Base-by-base conservation (phyloP, 192 early-diverging fungal species). In the Backusella mclennaniae region DNA sequence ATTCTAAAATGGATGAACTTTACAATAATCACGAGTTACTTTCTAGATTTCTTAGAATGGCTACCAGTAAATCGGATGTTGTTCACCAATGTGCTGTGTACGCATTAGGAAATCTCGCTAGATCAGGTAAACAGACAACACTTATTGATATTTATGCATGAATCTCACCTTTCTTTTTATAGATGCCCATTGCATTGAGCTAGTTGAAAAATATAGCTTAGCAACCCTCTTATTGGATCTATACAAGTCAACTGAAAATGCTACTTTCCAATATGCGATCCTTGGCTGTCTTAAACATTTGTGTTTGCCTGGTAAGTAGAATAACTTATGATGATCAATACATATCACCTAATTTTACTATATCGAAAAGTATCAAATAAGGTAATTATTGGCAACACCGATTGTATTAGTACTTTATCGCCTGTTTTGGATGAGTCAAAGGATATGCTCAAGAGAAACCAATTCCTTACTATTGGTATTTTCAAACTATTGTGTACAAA, bases 261-360 rank as follows among this genome's bases (percentile, higher is more conserved):
- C 87, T 3, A 83, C 78, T 69, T 82, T 84, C 4, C 85, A 87
- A 11, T 90, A 92, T 73, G 91, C 91, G 1, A 87, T 88, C 21
- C 86, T 90, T 76, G 89, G 93, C 41, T 76, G 90, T 41, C 81
- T 94, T 4, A 90, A 90, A 53, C 92, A 94, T 80, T 85, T 94
- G 52, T 86, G 90, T 52, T 74, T 94, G 44, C 84, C 93, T 39
- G 82, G 85, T 85, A 82, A 79, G 75, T 44, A 19, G 2, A 21
- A 1, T 56, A n/a, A 9, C 9, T 21, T 56, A 21, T 9, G n/a
- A 26, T 56, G 15, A 17, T 56, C 8, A 56, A 21, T 21, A 21
- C n/a, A 56, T 3, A 9, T 1, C n/a, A 56, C 1, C 53, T 21
- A 56, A 56, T 56, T 56, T 56, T 56, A 56, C 9, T 23, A 21